Percentiles rank a stretch among this genome's conserved stretches.
Conservation (phyloP, 1,284 basidiomycete genomes). For the Thecaphora thlaspeos region DNA sequence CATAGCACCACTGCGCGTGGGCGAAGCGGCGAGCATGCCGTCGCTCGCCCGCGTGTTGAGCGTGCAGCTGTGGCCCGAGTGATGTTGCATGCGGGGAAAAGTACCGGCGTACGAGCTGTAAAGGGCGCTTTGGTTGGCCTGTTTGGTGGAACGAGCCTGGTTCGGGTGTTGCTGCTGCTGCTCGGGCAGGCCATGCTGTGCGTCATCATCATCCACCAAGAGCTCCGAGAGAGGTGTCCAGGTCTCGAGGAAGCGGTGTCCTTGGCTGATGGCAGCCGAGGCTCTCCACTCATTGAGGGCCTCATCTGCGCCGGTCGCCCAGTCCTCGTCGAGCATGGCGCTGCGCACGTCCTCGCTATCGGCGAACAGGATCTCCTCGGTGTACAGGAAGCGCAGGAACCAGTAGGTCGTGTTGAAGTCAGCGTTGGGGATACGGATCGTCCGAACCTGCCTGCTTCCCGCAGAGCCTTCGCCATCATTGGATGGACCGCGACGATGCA, state of each 20-base stretch:
- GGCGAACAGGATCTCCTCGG: conserved; percentile 62
- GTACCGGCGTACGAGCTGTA: not conserved
- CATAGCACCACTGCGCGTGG: too few relatives aligned
- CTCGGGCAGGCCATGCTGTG: not conserved
- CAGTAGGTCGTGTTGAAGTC: conserved; percentile 80
- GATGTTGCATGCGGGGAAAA: not conserved
- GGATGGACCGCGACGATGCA: not conserved
- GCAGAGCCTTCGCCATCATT: conserved; percentile 1
- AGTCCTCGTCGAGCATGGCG: conserved; percentile 43
- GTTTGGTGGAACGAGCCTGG: not conserved
- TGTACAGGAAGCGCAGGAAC: conserved; percentile 77
- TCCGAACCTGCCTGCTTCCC: conserved; percentile 52
- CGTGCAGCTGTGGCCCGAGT: not conserved
- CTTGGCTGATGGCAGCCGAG: conserved; percentile 1
- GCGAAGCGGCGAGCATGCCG: not conserved
- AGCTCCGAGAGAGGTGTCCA: conserved; percentile 33
- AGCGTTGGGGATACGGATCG: conserved; percentile 74
- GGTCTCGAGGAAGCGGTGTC: conserved; percentile 5
- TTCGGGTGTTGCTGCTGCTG: not conserved
- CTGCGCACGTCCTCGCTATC: conserved; percentile 46
- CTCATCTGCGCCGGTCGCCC: conserved; percentile 26
- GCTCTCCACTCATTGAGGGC: conserved; percentile 3
- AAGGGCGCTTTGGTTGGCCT: too few relatives aligned
- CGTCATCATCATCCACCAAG: not conserved
- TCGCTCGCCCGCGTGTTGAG: not conserved